A percentile compares a stretch with the other conserved stretches of the same genome.
phyloP scores from a whole-genome alignment of 306 rosid species.

The Sechiopsis laciniata region DNA sequence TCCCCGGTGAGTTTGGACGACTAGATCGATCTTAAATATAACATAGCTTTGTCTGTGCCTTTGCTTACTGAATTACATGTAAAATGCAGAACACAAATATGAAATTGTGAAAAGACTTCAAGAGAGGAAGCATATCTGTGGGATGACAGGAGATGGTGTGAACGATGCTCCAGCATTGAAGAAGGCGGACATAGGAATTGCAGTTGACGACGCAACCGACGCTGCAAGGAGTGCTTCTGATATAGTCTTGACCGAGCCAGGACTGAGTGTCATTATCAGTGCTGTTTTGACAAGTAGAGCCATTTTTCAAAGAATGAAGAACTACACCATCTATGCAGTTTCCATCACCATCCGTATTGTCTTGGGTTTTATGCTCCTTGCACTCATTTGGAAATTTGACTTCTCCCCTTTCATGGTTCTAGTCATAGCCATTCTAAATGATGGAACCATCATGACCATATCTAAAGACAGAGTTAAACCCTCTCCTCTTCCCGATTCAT shows the following conservation, averaged over 20 bases:
- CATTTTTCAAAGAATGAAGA: conserved; percentile 92
- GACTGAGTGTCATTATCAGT: conserved; percentile 75
- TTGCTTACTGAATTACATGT: not conserved
- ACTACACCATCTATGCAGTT: conserved; percentile 85
- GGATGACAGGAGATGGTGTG: conserved; percentile 97
- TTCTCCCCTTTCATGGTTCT: conserved; percentile 95
- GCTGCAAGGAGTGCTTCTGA: conserved; percentile 94
- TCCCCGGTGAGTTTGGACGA: conserved; percentile 49
- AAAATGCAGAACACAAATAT: conserved; percentile 68
- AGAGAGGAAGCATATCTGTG: conserved; percentile 68
- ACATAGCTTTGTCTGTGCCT: no score
- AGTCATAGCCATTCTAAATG: conserved; percentile 79
- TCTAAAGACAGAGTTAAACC: conserved; percentile 89
- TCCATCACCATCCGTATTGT: conserved; percentile 83
- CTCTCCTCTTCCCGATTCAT: conserved; percentile 88
- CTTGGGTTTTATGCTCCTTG: conserved; percentile 66
- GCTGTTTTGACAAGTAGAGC: conserved; percentile 90
- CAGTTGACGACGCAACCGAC: conserved; percentile 89
- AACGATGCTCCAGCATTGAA: conserved; percentile 91
- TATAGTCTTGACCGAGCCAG: conserved; percentile 85
- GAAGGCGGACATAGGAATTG: conserved; percentile 82
- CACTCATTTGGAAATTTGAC: conserved; percentile 89
- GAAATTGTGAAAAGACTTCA: conserved; percentile 85
- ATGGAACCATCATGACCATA: conserved; percentile 93
- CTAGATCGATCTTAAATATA: not conserved